Conservation (phyloP, 2,329 filamentous ascomycete genomes). For the Trichoderma hamatum region DNA sequence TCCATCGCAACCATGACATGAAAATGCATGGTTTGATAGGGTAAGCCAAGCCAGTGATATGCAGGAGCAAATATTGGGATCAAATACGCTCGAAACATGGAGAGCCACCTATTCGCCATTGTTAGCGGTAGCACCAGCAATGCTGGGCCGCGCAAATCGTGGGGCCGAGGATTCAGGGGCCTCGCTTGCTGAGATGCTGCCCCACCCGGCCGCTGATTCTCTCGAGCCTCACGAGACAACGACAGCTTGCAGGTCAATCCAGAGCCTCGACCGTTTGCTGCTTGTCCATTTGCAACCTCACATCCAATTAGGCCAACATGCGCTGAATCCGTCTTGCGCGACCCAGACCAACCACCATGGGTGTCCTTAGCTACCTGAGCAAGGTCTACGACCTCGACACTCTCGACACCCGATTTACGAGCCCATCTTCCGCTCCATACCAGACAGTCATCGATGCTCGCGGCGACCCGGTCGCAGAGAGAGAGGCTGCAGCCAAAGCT, state of each 20-base stretch:
- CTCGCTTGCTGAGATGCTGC: conserved; percentile 24
- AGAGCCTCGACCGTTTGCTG: neutral
- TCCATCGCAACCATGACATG: neutral
- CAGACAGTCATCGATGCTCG: conserved; percentile 58
- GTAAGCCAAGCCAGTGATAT: neutral
- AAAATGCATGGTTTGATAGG: neutral
- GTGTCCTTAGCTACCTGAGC: conserved; percentile 47
- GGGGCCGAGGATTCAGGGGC: conserved; percentile 25
- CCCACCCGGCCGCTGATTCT: conserved; percentile 10
- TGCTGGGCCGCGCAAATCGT: conserved; percentile 9
- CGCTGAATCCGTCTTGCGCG: conserved; percentile 12
- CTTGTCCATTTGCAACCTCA: neutral
- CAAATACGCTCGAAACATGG: neutral
- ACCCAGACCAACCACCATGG: conserved; percentile 41
- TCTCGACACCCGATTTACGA: conserved; percentile 66
- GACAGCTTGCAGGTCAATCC: conserved; percentile 3
- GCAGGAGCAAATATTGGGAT: neutral
- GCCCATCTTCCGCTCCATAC: conserved; percentile 69
- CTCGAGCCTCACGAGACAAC: conserved; percentile 25
- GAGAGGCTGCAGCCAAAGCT: conserved; percentile 42
- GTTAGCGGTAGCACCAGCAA: conserved; percentile 4
- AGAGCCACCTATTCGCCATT: neutral
- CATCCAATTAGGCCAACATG: conserved; percentile 27
- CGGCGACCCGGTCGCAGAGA: conserved; percentile 44
- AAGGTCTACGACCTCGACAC: conserved; percentile 67